Base-by-base conservation (phyloP, 164 flowering plant genomes). In the Kingdonia uniflora region DNA sequence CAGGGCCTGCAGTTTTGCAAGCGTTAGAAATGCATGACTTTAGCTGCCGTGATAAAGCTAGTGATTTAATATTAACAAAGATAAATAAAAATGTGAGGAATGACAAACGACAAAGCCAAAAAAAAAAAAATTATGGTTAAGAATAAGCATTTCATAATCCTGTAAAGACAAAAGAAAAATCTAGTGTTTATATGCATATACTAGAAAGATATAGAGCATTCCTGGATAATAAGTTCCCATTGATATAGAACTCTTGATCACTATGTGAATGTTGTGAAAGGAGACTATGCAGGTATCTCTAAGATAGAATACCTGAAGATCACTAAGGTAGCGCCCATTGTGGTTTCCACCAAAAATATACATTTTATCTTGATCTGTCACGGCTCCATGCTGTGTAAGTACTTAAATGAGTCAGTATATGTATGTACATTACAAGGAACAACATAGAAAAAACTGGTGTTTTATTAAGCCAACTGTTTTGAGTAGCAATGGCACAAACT, bases 261-360 rank as follows among this genome's bases (percentile, higher is more conserved):
- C 8, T 29, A 29, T 29, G 35, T 8, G 8, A 29, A 29, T 29
- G 8, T 29, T n/a, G n/a, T n/a, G n/a, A n/a, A n/a, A 29, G 35
- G 35, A 29, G 8, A 29, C 35, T 29, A 29, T 29, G 35, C 35
- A 29, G 35, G 8, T 29, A 29, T 21, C 8, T 25, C 24, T 51
- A 49, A 43, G 25, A 54, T 11, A 42, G 45, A 52, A 67, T 73
- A 94, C 99, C 95, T 87, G 96, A 62, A 94, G 84, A 74, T 94
- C 99, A 72, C 56, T 83, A 60, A 94, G 85, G 77, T 89, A 94
- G 50, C 99, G 97, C 3, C 99, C 97, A 80, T 83, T 89, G 70
- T 89, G 95, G 67, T 89, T 94, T 73, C 99, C 99, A 26, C 99
- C 97, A 67, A 75, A 89, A 49, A 89, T 68, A 68, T 89, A 89